Evolutionary conservation across 352 stramenopile species (phyloP).

Genomic region (Globisporangium paddicum): DNA sequence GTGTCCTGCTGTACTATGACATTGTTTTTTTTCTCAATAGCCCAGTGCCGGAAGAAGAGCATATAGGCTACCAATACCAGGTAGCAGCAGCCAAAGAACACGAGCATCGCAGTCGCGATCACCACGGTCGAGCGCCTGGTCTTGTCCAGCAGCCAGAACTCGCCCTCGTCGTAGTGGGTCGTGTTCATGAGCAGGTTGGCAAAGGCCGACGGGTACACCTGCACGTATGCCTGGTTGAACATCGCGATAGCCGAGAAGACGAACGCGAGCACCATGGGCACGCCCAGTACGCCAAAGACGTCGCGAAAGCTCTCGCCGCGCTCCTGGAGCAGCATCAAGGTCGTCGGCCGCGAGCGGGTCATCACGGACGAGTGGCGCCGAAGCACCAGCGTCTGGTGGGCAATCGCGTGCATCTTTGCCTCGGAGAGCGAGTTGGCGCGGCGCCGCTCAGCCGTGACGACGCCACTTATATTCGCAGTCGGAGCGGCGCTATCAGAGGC

Average conservation of each 20-base stretch:
- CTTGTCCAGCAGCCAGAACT: constrained; percentile 14
- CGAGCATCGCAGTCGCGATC: constrained; percentile 8
- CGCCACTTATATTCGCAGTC: background rate
- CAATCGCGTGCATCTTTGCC: background rate
- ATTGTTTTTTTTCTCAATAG: constrained; percentile 10
- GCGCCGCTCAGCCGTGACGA: background rate
- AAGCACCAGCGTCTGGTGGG: background rate
- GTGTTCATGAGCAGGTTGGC: constrained; percentile 18
- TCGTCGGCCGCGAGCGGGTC: background rate
- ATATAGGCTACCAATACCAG: constrained; percentile 10
- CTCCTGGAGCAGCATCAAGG: background rate
- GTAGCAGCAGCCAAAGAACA: constrained; percentile 10
- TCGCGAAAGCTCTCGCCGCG: constrained; percentile 7
- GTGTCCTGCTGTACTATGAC: background rate
- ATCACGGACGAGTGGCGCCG: constrained; percentile 9
- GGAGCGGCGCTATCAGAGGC: background rate
- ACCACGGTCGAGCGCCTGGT: background rate
- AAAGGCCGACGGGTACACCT: constrained; percentile 4
- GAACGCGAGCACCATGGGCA: constrained; percentile 15
- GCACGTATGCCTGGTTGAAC: constrained; percentile 13
- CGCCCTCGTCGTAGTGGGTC: constrained; percentile 11
- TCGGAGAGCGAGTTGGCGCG: background rate
- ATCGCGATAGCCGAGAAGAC: constrained; percentile 7
- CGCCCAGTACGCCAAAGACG: constrained; percentile 11
- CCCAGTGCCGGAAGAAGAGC: constrained; percentile 16